Percentiles rank a stretch among this genome's conserved stretches.
phyloP scores from a whole-genome alignment of 2,329 filamentous ascomycete genomes.

The Aphanoascus verrucosus region DNA sequence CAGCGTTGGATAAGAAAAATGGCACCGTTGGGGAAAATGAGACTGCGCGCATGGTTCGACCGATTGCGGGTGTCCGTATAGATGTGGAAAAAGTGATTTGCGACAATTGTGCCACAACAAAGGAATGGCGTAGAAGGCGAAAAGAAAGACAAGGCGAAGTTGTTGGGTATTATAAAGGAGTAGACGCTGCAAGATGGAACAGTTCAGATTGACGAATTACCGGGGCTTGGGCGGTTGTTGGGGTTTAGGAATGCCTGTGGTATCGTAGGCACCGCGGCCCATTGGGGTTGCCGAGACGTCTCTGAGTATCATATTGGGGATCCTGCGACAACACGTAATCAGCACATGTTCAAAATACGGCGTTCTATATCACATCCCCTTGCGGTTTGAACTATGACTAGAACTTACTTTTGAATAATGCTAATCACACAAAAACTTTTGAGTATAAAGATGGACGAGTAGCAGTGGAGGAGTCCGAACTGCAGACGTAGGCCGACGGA shows the following conservation, averaged over 20 bases:
- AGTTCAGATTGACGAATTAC: slow-evolving; percentile 14
- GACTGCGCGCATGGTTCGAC: slow-evolving; percentile 1
- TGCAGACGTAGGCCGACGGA: too few relatives aligned
- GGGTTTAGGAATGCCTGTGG: slow-evolving; percentile 42
- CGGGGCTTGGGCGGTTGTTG: slow-evolving; percentile 35
- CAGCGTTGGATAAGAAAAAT: background rate
- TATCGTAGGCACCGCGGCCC: slow-evolving; percentile 44
- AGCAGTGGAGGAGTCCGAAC: too few relatives aligned
- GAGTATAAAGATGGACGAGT: too few relatives aligned
- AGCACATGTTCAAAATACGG: background rate
- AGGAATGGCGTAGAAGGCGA: slow-evolving; percentile 5
- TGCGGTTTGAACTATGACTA: background rate
- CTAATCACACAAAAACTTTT: background rate
- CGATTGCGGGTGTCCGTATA: slow-evolving; percentile 8
- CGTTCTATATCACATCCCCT: background rate
- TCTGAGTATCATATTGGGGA: slow-evolving; percentile 12
- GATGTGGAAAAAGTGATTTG: background rate
- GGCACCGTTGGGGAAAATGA: slow-evolving; percentile 1
- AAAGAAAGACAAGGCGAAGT: background rate
- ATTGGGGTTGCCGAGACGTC: slow-evolving; percentile 35
- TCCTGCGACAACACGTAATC: background rate
- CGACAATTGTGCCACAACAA: slow-evolving; percentile 6
- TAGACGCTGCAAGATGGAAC: slow-evolving; percentile 4
- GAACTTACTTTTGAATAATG: background rate
- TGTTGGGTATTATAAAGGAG: background rate